Evolutionary conservation across 139 green algal species (phyloP).

Genomic region (Tetradesmus obliquus): DNA sequence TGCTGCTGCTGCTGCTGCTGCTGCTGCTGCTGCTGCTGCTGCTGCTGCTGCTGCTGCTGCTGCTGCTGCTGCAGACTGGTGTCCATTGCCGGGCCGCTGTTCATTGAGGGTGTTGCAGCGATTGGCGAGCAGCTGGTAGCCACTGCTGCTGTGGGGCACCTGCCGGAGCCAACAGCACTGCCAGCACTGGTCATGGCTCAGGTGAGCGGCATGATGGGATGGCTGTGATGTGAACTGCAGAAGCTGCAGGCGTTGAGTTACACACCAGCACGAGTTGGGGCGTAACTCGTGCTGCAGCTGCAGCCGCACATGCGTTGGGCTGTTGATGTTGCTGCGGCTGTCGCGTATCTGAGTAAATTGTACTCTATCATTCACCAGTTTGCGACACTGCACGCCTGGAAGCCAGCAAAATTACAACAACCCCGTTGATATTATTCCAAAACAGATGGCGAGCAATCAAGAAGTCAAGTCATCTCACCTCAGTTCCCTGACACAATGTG

Average conservation of each 20-base stretch:
- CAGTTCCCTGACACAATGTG: neutral
- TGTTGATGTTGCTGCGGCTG: neutral
- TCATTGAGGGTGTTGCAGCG: conserved; percentile 34
- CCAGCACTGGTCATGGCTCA: conserved; percentile 20
- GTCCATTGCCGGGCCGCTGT: conserved; percentile 17
- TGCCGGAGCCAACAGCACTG: neutral
- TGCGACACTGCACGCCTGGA: too few relatives aligned
- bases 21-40: neutral
- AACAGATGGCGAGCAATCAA: too few relatives aligned
- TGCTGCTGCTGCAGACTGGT: neutral
- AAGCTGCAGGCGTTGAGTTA: neutral
- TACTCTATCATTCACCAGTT: too few relatives aligned
- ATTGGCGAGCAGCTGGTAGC: conserved; percentile 36
- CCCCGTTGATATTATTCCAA: too few relatives aligned
- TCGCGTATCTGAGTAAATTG: too few relatives aligned
- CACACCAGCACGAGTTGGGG: too few relatives aligned
- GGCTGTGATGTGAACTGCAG: neutral
- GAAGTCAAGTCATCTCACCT: too few relatives aligned
- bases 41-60: too few relatives aligned
- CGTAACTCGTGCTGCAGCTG: too few relatives aligned
- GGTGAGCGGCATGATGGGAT: neutral
- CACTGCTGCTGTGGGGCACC: conserved; percentile 17
- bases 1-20: too few relatives aligned
- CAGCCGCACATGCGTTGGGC: neutral
- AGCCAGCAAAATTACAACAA: too few relatives aligned